These are phyloP conservation scores for Tuber melanosporum DNA, from an alignment of 495 filamentous ascomycete species.

Conservation along the genomic window DNA sequence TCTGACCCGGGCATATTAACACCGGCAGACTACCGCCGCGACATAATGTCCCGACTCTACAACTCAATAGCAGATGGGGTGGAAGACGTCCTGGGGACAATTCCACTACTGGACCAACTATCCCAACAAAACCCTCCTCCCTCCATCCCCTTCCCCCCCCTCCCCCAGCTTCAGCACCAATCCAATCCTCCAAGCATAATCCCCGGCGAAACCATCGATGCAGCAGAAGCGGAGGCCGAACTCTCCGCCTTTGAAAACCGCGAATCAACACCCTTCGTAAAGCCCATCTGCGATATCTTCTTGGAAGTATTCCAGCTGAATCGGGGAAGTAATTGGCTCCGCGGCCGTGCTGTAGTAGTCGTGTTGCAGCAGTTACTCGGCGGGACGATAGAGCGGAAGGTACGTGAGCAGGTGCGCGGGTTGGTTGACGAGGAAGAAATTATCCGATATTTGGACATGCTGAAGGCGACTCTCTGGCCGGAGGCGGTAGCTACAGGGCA, in stretches of 20 bases:
- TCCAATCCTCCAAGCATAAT: constrained; percentile 48
- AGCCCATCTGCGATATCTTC: constrained; percentile 96
- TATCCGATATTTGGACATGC: constrained; percentile 62
- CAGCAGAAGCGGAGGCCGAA: constrained; percentile 89
- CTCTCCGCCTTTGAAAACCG: constrained; percentile 86
- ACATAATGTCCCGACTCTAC: constrained; percentile 90
- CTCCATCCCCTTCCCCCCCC: constrained; percentile 4
- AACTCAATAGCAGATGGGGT: constrained; percentile 94
- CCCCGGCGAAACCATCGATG: constrained; percentile 56
- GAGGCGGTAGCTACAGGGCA: constrained; percentile 49
- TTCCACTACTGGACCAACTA: constrained; percentile 90
- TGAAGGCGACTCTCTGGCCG: constrained; percentile 75
- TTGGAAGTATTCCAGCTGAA: constrained; percentile 94
- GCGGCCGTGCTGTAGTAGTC: constrained; percentile 89
- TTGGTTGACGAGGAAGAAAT: constrained; percentile 71
- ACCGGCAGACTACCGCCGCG: constrained; percentile 57
- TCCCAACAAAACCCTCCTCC: constrained; percentile 44
- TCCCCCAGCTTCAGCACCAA: constrained; percentile 55
- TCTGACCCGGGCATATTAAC: constrained; percentile 10
- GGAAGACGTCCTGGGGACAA: constrained; percentile 95
- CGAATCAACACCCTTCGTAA: constrained; percentile 90
- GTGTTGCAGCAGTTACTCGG: constrained; percentile 74
- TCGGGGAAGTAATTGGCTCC: constrained; percentile 85
- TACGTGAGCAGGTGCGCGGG: constrained; percentile 58
- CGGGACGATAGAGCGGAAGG: constrained; percentile 91